These are phyloP conservation scores for Aspergillus clavatus DNA, from an alignment of 2,329 filamentous ascomycete species.

Conservation along the genomic window DNA sequence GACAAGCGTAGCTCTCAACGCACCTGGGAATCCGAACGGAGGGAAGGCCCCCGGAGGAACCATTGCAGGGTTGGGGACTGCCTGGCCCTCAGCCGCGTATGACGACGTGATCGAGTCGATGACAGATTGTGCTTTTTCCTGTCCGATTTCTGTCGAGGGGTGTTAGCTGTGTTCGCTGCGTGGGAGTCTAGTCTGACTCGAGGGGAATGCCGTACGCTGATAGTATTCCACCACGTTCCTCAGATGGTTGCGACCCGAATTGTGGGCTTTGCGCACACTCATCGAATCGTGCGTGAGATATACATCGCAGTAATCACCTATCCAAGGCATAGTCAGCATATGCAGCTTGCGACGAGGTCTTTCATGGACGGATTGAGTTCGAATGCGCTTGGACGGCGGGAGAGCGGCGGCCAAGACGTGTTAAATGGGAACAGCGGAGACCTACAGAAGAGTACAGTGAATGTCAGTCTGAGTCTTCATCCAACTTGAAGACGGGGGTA, in stretches of 20 bases:
- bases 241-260: conserved; percentile 91
- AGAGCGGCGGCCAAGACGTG: no score
- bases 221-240: conserved; percentile 99
- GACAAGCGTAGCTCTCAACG: no score
- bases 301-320: conserved; percentile 97
- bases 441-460: conserved; percentile 64
- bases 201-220: conserved; percentile 60
- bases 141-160: conserved; percentile 92
- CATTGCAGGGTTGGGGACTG: conserved; percentile 79
- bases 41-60: conserved; percentile 50
- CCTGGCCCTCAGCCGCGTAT: conserved; percentile 90
- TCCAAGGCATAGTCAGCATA: conserved; percentile 4
- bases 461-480: conserved; percentile 33
- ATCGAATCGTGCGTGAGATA: conserved; percentile 99
- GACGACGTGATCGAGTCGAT: conserved; percentile 97
- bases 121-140: conserved; percentile 96
- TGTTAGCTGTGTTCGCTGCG: no score
- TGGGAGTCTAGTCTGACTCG: no score
- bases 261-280: conserved; percentile 98
- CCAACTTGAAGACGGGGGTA: conserved; percentile 20
- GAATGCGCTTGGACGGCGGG: neutral
- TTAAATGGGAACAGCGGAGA: conserved; percentile 16
- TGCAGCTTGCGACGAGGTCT: neutral
- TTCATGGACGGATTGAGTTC: neutral
- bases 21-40: conserved; percentile 62